phyloP scores from a whole-genome alignment of 2,329 filamentous ascomycete species.

The Apiospora phragmitis region DNA sequence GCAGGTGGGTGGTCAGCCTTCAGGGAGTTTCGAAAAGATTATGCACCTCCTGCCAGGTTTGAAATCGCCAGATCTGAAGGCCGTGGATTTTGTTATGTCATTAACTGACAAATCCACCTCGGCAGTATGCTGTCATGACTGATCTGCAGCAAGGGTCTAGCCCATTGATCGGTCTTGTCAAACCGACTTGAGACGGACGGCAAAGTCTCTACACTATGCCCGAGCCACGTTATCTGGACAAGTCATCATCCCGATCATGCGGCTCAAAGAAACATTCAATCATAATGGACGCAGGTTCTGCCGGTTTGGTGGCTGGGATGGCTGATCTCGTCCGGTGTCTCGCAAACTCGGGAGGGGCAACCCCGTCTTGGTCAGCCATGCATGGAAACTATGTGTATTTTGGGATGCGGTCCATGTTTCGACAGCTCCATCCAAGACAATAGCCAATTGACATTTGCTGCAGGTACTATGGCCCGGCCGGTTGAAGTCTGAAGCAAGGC shows the following conservation, averaged over 20 bases:
- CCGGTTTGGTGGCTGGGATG: neutral
- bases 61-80: neutral
- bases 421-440: neutral
- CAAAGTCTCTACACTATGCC: neutral
- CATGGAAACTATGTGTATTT: neutral
- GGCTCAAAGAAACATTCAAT: neutral
- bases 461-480: neutral
- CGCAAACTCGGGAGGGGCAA: neutral
- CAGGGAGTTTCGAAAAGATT: neutral
- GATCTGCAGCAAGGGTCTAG: neutral
- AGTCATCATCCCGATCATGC: neutral
- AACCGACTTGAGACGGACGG: slow-evolving; percentile 6
- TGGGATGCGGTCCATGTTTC: neutral
- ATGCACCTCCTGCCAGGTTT: neutral
- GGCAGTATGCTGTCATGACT: neutral
- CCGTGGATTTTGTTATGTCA: neutral
- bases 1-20: neutral
- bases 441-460: neutral
- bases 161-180: neutral
- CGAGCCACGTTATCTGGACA: neutral
- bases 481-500: neutral
- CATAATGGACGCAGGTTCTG: neutral
- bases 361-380: neutral
- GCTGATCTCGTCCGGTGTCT: neutral
- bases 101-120: neutral